Conservation (phyloP, 2,329 filamentous ascomycete species). For the Tolypocladium ophioglossoides region DNA sequence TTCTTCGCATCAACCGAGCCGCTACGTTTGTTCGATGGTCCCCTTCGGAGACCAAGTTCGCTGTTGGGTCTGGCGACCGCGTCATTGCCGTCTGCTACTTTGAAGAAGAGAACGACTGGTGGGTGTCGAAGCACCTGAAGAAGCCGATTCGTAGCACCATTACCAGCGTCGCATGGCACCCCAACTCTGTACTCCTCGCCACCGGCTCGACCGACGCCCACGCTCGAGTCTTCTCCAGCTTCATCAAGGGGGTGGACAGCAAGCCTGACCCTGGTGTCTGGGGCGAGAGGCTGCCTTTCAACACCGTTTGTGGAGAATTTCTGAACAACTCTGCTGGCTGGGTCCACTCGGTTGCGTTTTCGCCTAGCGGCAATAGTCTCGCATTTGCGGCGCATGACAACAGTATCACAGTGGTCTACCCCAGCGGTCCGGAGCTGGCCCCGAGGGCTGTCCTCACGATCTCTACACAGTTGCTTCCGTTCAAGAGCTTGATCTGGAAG, state of each 20-base stretch:
- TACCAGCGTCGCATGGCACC: slow-evolving; percentile 91
- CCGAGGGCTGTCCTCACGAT: slow-evolving; percentile 85
- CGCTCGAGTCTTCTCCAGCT: slow-evolving; percentile 86
- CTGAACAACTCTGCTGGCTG: slow-evolving; percentile 94
- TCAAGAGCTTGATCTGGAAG: slow-evolving; percentile 88
- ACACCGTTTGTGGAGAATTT: slow-evolving; percentile 95
- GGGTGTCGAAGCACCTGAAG: slow-evolving; percentile 98
- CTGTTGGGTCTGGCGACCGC: slow-evolving; percentile 88
- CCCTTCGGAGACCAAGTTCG: slow-evolving; percentile 93
- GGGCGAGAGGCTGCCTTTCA: slow-evolving; percentile 94
- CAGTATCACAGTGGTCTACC: slow-evolving; percentile 94
- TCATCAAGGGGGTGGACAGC: slow-evolving; percentile 89
- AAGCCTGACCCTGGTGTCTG: slow-evolving; percentile 79
- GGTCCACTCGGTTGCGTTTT: slow-evolving; percentile 91
- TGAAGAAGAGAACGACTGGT: slow-evolving; percentile 99
- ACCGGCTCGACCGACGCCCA: slow-evolving; percentile 97
- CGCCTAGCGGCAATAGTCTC: slow-evolving; percentile 82
- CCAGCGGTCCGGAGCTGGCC: slow-evolving; percentile 79
- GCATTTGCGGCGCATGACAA: slow-evolving; percentile 94
- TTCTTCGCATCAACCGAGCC: slow-evolving; percentile 92
- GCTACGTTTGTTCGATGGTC: slow-evolving; percentile 97
- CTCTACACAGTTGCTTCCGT: slow-evolving; percentile 80
- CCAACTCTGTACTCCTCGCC: slow-evolving; percentile 89
- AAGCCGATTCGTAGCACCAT: slow-evolving; percentile 98
- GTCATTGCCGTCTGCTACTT: slow-evolving; percentile 98